These are phyloP conservation scores for Odonthalia washingtoniensis DNA, from an alignment of 31 red algal genomes.

Conservation along the genomic window DNA sequence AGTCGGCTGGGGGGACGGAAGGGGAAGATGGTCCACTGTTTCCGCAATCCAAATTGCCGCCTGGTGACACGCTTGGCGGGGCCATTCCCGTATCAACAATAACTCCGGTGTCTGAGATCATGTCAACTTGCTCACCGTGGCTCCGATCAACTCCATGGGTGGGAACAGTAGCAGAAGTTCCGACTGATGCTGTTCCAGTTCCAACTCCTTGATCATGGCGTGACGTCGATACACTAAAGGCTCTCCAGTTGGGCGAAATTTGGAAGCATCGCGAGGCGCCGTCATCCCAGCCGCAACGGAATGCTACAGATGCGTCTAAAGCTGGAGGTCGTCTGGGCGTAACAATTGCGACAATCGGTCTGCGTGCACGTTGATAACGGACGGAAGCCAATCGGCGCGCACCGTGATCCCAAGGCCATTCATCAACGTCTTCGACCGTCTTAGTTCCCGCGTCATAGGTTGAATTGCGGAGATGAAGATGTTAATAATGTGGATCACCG, in stretches of 20 bases:
- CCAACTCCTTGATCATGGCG: not conserved
- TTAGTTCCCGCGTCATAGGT: conserved; percentile 18
- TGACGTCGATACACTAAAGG: not conserved
- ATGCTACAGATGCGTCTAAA: conserved; percentile 21
- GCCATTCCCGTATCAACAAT: conserved; percentile 44
- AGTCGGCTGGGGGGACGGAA: too few relatives aligned
- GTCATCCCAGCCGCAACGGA: conserved; percentile 37
- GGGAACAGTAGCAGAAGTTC: conserved; percentile 3
- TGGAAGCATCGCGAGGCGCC: not conserved
- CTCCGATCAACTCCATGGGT: conserved; percentile 29
- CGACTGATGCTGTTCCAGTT: not conserved
- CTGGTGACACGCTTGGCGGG: conserved; percentile 20
- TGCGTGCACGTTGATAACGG: conserved; percentile 25
- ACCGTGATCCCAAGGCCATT: not conserved
- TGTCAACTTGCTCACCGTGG: conserved; percentile 18
- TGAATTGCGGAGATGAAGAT: conserved; percentile 3
- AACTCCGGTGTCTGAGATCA: conserved; percentile 9
- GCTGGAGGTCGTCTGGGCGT: conserved; percentile 29
- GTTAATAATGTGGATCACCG: conserved; percentile 29
- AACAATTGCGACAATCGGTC: conserved; percentile 37
- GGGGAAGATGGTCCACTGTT: not conserved
- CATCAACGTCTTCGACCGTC: not conserved
- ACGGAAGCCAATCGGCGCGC: conserved; percentile 21
- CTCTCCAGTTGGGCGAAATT: not conserved
- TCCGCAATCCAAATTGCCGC: not conserved